Evolutionary conservation across 495 filamentous ascomycete genomes (phyloP).

Genomic region (Lasiosphaeris hirsuta): DNA sequence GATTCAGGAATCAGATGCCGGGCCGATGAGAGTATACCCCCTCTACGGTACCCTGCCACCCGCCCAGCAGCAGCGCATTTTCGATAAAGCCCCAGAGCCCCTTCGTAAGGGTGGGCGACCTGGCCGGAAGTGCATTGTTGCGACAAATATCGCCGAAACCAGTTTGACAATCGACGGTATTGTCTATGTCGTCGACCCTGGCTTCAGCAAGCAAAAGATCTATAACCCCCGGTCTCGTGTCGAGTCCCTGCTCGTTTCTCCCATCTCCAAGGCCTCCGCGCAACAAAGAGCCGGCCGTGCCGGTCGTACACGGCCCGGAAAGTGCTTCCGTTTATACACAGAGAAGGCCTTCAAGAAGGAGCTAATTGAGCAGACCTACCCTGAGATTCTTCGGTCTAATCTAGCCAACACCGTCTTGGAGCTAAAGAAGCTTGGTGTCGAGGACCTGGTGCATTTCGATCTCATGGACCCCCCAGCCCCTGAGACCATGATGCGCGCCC

Average conservation of each 20-base stretch:
- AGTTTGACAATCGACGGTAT: constrained; percentile 98
- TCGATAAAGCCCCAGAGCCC: constrained; percentile 79
- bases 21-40: constrained; percentile 85
- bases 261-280: constrained; percentile 97
- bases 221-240: constrained; percentile 97
- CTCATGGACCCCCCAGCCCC: constrained; percentile 98
- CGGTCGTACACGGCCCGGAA: constrained; percentile 94
- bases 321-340: constrained; percentile 96
- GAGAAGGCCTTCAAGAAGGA: constrained; percentile 97
- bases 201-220: constrained; percentile 99
- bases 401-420: constrained; percentile 92
- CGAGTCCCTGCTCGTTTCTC: constrained; percentile 91
- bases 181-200: constrained; percentile 97
- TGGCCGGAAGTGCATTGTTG: constrained; percentile 91
- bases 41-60: constrained; percentile 94
- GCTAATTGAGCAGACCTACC: constrained; percentile 93
- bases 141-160: constrained; percentile 98
- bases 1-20: constrained; percentile 81
- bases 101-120: constrained; percentile 71
- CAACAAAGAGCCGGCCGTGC: constrained; percentile 98
- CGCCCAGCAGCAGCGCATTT: constrained; percentile 88
- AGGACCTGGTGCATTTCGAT: constrained; percentile 97
- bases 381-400: constrained; percentile 93
- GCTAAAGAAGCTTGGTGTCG: constrained; percentile 93
- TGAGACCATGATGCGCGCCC: constrained; percentile 96